Base-by-base conservation (phyloP, 2,329 filamentous ascomycete species). In the Diplodia sapinea region DNA sequence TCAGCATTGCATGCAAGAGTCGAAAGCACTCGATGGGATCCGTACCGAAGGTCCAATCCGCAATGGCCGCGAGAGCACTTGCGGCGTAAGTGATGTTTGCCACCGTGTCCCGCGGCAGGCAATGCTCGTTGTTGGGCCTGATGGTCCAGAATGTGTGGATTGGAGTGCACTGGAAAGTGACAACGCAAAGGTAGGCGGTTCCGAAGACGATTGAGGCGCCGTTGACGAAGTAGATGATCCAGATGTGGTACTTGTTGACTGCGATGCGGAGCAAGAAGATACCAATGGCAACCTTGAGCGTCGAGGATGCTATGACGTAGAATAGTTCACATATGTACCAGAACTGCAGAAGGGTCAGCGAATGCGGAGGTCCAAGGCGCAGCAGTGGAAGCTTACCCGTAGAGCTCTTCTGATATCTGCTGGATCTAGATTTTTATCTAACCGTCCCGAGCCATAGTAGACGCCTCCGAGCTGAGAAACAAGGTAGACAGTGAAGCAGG, bases 241-340 rank as follows among this genome's bases (percentile, higher is more conserved):
- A 77, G 47, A 80, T 76, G 66, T 87, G 84, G n/a, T 77, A 68
- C 49, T 72, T 76, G 50, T 79, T 76, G 40, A 83, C 75, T 0
- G 84, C 83, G 23, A 87, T 79, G 61, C 85, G 82, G 15, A 86
- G 80, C 52, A 87, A 80, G 68, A 86, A 85, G n/a, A 85, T 76
- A 5, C 75, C 83, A 63, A 87, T 83, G 1, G 84, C 82, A 47
- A 85, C 78, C 68, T 85, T 86, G 55, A 84, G 79, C 13, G 82
- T 72, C 49, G 81, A 78, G 26, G 80, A 84, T 5, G 80, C 78
- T 66, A 84, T 73, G 8, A 83, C 80, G 72, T 87, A 87, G 69
- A 82, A 81, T n/a, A 84, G 75, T 71, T 87, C 85, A 70, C 83
- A 84, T n/a, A 87, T 79, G 77, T 83, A 87, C 84, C 84, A 87